phyloP scores from a whole-genome alignment of 345 rosid genomes.

The Odontarrhena argentea region DNA sequence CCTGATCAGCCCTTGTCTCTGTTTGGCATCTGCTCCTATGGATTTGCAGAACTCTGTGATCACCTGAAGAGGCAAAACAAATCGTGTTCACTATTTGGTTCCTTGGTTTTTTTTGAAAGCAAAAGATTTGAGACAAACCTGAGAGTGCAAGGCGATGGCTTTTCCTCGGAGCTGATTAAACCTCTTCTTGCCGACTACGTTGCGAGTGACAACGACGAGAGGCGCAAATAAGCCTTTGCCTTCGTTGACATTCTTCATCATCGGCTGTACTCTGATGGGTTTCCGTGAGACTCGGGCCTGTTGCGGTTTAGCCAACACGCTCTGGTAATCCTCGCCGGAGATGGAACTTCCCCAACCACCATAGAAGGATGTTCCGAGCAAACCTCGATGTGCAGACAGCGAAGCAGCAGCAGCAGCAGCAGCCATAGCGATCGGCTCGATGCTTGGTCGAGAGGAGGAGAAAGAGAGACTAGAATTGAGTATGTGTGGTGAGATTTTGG shows the following conservation, averaged over 20 bases:
- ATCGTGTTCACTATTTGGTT: not conserved
- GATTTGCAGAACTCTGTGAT: slow-evolving; percentile 95
- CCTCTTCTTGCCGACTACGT: slow-evolving; percentile 74
- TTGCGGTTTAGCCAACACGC: slow-evolving; percentile 29
- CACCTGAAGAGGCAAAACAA: slow-evolving; percentile 51
- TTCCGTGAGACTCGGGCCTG: slow-evolving; percentile 48
- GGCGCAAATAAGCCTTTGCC: slow-evolving; percentile 97
- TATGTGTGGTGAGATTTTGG: slow-evolving; percentile 28
- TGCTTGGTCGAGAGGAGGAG: slow-evolving; percentile 3
- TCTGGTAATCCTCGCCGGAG: slow-evolving; percentile 54
- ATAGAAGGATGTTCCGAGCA: slow-evolving; percentile 47
- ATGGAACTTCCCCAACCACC: slow-evolving; percentile 60
- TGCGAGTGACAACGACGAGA: slow-evolving; percentile 66
- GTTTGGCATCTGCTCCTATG: slow-evolving; percentile 95
- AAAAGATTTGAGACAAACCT: slow-evolving; percentile 47
- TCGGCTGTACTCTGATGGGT: slow-evolving; percentile 53
- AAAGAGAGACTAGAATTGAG: slow-evolving; percentile 2
- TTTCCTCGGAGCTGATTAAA: slow-evolving; percentile 95
- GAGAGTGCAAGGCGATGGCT: slow-evolving; percentile 96
- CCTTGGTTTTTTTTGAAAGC: not conserved
- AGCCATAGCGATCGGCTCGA: slow-evolving; percentile 41
- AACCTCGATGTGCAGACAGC: slow-evolving; percentile 51
- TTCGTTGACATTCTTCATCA: slow-evolving; percentile 92
- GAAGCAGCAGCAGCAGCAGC: slow-evolving; percentile 37
- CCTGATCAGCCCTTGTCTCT: slow-evolving; percentile 93